phyloP scores from a whole-genome alignment of 2,329 filamentous ascomycete genomes.

The Penicillium sp. region DNA sequence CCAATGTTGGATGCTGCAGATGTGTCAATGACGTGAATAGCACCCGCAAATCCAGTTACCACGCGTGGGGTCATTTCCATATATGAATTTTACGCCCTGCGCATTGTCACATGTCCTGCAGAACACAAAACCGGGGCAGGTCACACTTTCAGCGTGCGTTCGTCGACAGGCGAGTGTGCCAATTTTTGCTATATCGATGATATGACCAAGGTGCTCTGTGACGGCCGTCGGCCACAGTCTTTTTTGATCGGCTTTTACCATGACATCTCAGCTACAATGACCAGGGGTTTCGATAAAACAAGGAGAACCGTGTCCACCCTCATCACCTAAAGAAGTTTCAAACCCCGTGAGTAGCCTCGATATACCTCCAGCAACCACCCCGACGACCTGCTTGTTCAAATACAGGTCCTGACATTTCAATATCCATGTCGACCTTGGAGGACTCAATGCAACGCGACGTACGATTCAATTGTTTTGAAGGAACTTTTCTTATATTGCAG shows the following conservation, averaged over 20 bases:
- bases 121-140: not conserved
- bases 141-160: not conserved
- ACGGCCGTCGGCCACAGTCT: not conserved
- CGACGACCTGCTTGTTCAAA: not conserved
- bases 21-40: not conserved
- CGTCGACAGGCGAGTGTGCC: not conserved
- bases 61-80: not conserved
- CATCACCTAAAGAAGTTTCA: not conserved
- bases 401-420: not conserved
- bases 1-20: not conserved
- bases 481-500: slow-evolving; percentile 8
- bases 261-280: not conserved
- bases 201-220: not conserved
- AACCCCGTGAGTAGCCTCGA: not conserved
- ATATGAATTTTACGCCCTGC: not conserved
- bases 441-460: not conserved
- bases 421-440: not conserved
- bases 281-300: not conserved
- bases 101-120: not conserved
- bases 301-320: not conserved
- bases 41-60: not conserved
- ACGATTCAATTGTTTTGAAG: not conserved
- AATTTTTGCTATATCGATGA: not conserved
- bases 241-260: not conserved
- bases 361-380: not conserved